Conservation (phyloP, 352 stramenopile species). For the Phytophthora quininea region DNA sequence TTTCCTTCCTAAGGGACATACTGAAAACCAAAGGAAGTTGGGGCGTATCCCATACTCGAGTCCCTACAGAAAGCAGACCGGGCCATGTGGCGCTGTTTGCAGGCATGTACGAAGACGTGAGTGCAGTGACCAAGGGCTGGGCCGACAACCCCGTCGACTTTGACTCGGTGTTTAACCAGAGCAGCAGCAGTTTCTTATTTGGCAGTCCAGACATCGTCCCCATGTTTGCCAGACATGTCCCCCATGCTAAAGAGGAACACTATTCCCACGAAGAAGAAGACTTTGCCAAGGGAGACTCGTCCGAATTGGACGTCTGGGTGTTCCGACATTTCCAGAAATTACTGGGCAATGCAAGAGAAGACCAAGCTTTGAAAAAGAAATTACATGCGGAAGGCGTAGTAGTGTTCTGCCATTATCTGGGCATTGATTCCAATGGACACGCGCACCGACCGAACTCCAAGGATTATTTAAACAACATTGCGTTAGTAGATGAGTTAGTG, state of each 20-base stretch:
- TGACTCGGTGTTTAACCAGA: conserved; percentile 89
- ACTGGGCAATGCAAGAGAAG: conserved; percentile 28
- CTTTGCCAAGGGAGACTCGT: conserved; percentile 77
- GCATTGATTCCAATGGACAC: conserved; percentile 89
- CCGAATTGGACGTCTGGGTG: conserved; percentile 81
- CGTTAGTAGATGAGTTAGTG: conserved; percentile 79
- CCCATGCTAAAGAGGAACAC: conserved; percentile 66
- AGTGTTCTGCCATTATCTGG: conserved; percentile 85
- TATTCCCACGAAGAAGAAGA: conserved; percentile 85
- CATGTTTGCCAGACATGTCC: conserved; percentile 84
- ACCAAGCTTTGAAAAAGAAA: conserved; percentile 32
- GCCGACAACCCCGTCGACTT: conserved; percentile 89
- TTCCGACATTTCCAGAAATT: conserved; percentile 58
- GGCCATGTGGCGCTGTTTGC: conserved; percentile 87
- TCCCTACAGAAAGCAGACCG: conserved; percentile 85
- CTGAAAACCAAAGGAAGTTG: conserved; percentile 64
- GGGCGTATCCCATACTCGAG: conserved; percentile 87
- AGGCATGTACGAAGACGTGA: conserved; percentile 90
- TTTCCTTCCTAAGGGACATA: conserved; percentile 70
- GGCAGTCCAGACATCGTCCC: conserved; percentile 87
- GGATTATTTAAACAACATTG: conserved; percentile 88
- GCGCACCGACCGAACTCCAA: conserved; percentile 76
- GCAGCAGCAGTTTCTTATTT: conserved; percentile 65
- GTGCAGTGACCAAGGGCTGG: conserved; percentile 88
- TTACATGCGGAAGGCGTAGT: conserved; percentile 55